These are phyloP conservation scores for Rhizopogon vinicolor DNA, from an alignment of 768 basidiomycete genomes.

Conservation along the genomic window DNA sequence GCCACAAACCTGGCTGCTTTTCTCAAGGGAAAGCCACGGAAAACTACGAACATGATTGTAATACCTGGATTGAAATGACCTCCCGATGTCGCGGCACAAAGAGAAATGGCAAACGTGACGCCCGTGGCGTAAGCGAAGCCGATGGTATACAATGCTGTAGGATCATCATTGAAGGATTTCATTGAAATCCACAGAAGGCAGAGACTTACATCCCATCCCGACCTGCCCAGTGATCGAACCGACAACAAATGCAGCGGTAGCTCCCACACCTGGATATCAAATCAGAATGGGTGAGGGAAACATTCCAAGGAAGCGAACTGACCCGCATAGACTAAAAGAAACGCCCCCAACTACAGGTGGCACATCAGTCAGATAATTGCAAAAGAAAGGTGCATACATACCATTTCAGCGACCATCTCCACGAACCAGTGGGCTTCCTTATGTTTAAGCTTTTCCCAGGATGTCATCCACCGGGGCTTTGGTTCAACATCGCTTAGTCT, in stretches of 20 bases:
- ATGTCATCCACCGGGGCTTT: slow-evolving; percentile 33
- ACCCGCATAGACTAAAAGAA: slow-evolving; percentile 57
- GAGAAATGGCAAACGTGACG: slow-evolving; percentile 51
- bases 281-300: background rate
- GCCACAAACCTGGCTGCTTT: slow-evolving; percentile 47
- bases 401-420: slow-evolving; percentile 60
- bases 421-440: slow-evolving; percentile 45
- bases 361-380: slow-evolving; percentile 3
- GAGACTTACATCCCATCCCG: slow-evolving; percentile 47
- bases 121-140: slow-evolving; percentile 57
- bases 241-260: slow-evolving; percentile 45
- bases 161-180: background rate
- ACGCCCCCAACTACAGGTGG: slow-evolving; percentile 47
- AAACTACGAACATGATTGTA: slow-evolving; percentile 46
- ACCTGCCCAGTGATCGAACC: slow-evolving; percentile 37
- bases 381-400: slow-evolving; percentile 18
- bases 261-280: slow-evolving; percentile 42
- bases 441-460: slow-evolving; percentile 50
- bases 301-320: slow-evolving; percentile 4
- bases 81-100: slow-evolving; percentile 51
- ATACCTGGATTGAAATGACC: slow-evolving; percentile 67
- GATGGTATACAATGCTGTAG: slow-evolving; percentile 48
- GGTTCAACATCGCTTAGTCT: slow-evolving; percentile 32
- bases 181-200: background rate
- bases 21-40: slow-evolving; percentile 47